These are phyloP conservation scores for Alternaria rosae DNA, from an alignment of 2,329 filamentous ascomycete genomes.

Conservation along the genomic window DNA sequence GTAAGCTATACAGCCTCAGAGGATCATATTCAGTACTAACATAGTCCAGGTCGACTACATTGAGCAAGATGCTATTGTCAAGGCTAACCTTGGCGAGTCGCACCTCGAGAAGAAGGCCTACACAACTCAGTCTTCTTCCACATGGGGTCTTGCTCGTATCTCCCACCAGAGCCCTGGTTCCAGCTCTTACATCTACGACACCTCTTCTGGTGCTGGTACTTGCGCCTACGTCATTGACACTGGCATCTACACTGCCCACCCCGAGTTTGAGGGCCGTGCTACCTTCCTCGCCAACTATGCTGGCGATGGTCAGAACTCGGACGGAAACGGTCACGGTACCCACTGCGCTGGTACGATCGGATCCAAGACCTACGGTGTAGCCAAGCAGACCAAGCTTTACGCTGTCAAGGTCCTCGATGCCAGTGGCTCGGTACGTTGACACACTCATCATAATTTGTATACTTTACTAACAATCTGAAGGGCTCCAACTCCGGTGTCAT, in stretches of 20 bases:
- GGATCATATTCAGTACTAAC: conserved; percentile 5
- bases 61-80: conserved; percentile 50
- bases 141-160: conserved; percentile 54
- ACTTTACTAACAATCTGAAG: conserved; percentile 15
- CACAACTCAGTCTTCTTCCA: conserved; percentile 48
- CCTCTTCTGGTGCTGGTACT: conserved; percentile 47
- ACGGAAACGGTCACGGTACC: conserved; percentile 52
- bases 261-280: conserved; percentile 51
- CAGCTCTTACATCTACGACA: conserved; percentile 51
- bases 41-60: conserved; percentile 47
- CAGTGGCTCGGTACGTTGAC: conserved; percentile 41
- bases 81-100: conserved; percentile 33
- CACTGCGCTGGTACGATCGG: conserved; percentile 50
- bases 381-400: conserved; percentile 50
- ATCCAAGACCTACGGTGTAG: conserved; percentile 49
- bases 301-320: conserved; percentile 44
- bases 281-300: conserved; percentile 49
- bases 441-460: conserved; percentile 3
- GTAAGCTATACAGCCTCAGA: conserved; percentile 22
- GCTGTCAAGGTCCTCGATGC: conserved; percentile 52
- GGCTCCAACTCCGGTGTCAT: conserved; percentile 54
- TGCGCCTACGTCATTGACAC: conserved; percentile 72
- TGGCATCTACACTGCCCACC: conserved; percentile 65
- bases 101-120: conserved; percentile 44
- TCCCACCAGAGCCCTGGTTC: conserved; percentile 43